Conservation (phyloP, 1,284 basidiomycete genomes). For the Ceratobasidium sp. region DNA sequence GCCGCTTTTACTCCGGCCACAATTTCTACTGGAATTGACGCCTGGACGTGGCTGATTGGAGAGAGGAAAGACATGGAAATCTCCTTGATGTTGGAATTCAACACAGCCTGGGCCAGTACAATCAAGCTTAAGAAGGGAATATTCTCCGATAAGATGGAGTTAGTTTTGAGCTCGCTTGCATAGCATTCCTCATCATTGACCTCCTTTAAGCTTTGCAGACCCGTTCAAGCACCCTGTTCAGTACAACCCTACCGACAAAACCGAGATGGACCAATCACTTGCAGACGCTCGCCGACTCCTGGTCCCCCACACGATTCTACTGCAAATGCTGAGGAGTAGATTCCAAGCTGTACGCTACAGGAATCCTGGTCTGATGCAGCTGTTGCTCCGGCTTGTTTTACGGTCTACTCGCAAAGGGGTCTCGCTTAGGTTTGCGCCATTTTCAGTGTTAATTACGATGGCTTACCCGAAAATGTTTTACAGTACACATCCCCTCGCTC, state of each 20-base stretch:
- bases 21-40: slow-evolving; percentile 87
- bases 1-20: slow-evolving; percentile 89
- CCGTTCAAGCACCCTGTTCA: slow-evolving; percentile 89
- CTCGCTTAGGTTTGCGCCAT: slow-evolving; percentile 71
- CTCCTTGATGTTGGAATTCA: slow-evolving; percentile 84
- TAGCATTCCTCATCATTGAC: neutral
- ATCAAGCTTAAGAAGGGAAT: slow-evolving; percentile 82
- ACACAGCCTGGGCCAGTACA: slow-evolving; percentile 87
- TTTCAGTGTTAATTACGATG: neutral
- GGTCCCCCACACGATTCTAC: slow-evolving; percentile 82
- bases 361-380: slow-evolving; percentile 83
- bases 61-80: slow-evolving; percentile 82
- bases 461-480: slow-evolving; percentile 21
- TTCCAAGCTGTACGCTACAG: slow-evolving; percentile 94
- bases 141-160: slow-evolving; percentile 86
- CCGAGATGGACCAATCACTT: slow-evolving; percentile 78
- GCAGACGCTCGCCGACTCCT: slow-evolving; percentile 79
- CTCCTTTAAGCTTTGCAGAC: slow-evolving; percentile 73
- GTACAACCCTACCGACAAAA: slow-evolving; percentile 92
- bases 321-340: slow-evolving; percentile 92
- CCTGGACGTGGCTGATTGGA: slow-evolving; percentile 97
- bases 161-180: slow-evolving; percentile 50
- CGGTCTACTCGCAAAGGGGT: slow-evolving; percentile 70
- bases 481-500: slow-evolving; percentile 91
- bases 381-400: slow-evolving; percentile 86